A percentile compares a stretch with the other conserved stretches of the same genome.
Conservation (phyloP, 2,329 filamentous ascomycete genomes). For the Colletotrichum melonis region DNA sequence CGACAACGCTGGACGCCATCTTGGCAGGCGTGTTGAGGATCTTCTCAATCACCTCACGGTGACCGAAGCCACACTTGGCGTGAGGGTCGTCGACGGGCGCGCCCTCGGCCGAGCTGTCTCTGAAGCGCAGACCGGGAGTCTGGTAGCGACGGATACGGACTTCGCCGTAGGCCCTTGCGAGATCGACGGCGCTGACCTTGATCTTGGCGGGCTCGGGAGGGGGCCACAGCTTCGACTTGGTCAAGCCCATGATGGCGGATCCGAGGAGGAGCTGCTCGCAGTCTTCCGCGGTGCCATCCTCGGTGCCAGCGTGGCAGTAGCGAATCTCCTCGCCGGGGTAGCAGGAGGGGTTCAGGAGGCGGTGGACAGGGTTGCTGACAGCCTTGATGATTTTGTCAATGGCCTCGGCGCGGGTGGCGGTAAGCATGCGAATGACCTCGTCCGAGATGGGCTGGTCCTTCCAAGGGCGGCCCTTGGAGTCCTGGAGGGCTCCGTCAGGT, state of each 20-base stretch:
- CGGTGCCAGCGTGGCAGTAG: conserved; percentile 32
- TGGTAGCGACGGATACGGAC: conserved; percentile 34
- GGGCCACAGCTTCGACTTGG: conserved; percentile 29
- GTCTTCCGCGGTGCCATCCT: conserved; percentile 30
- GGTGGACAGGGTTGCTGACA: conserved; percentile 34
- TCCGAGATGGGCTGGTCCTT: conserved; percentile 27
- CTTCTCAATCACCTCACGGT: conserved; percentile 30
- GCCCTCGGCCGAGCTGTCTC: conserved; percentile 21
- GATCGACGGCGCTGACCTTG: conserved; percentile 34
- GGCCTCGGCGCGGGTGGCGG: conserved; percentile 29
- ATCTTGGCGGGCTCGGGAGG: conserved; percentile 23
- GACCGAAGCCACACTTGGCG: conserved; percentile 31
- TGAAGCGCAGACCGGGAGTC: conserved; percentile 32
- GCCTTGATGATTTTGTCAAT: conserved; percentile 34
- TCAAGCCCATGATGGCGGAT: conserved; percentile 34
- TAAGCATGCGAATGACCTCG: conserved; percentile 30
- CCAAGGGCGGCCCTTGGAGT: conserved; percentile 30
- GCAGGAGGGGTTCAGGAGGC: conserved; percentile 31
- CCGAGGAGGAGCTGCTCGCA: conserved; percentile 34
- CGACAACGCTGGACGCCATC: conserved; percentile 20
- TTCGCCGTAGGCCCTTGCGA: conserved; percentile 26
- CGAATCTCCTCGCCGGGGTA: conserved; percentile 30
- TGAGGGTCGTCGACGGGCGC: conserved; percentile 20
- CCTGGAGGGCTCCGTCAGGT: conserved; percentile 23
- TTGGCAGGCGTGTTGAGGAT: conserved; percentile 33